Evolutionary conservation across 1,284 basidiomycete genomes (phyloP).

Genomic region (Grifola frondosa): DNA sequence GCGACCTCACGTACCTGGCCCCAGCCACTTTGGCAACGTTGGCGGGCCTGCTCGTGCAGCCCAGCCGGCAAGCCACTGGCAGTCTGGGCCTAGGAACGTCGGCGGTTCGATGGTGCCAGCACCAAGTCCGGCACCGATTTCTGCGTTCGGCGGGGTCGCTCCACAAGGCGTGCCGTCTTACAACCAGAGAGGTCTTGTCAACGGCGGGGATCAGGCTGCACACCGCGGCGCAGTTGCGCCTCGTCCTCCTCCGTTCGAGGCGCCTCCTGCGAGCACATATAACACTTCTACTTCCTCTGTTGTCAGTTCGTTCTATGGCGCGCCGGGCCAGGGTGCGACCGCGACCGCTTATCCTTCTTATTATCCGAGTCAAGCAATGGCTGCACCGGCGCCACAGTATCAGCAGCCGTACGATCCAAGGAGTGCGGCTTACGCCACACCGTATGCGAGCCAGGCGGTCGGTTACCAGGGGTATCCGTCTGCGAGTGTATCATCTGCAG

Average conservation of each 20-base stretch:
- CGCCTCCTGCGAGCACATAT: constrained; percentile 2
- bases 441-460: constrained; percentile 2
- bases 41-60: constrained; percentile 1
- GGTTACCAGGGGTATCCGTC: constrained; percentile 8
- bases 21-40: constrained; percentile 9
- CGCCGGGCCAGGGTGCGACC: background rate
- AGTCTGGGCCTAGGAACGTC: constrained; percentile 12
- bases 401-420: constrained; percentile 9
- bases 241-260: background rate
- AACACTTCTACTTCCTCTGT: background rate
- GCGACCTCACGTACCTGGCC: constrained; percentile 9
- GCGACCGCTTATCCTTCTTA: constrained; percentile 4
- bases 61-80: constrained; percentile 7
- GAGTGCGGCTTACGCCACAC: constrained; percentile 1
- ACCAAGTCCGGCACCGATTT: constrained; percentile 6
- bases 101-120: constrained; percentile 1
- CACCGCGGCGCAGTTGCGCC: constrained; percentile 5
- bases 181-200: background rate
- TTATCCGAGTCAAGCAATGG: constrained; percentile 1
- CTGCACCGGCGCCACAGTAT: constrained; percentile 5
- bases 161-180: too few species aligned
- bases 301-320: constrained; percentile 4
- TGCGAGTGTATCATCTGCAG: background rate
- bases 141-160: constrained; percentile 4
- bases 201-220: constrained; percentile 1